Evolutionary conservation across 1,284 basidiomycete species (phyloP).

Genomic region (Ustilago sp.): DNA sequence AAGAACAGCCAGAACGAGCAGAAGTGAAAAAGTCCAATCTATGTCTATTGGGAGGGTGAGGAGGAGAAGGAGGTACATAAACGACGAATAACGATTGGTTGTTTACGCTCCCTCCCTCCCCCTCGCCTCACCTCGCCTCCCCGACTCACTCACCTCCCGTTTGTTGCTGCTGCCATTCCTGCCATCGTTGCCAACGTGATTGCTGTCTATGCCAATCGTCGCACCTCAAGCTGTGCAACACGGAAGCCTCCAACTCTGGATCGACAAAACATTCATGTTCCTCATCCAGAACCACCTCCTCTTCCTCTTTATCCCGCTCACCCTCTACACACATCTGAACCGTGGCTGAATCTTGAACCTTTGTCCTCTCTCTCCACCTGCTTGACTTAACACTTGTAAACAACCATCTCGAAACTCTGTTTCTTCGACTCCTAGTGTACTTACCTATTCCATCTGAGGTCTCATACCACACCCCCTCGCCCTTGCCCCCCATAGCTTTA

Average conservation of each 20-base stretch:
- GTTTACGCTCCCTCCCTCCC: not conserved
- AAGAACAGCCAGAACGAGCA: not conserved
- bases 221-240: conserved; percentile 46
- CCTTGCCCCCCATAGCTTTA: conserved; percentile 70
- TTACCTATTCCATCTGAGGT: conserved; percentile 24
- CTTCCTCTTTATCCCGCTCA: not conserved
- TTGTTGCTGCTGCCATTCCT: not conserved
- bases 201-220: conserved; percentile 36
- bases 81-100: not conserved
- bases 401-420: conserved; percentile 8
- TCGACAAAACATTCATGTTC: conserved; percentile 23
- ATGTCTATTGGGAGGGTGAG: not conserved
- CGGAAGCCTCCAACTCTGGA: conserved; percentile 31
- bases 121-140: not conserved
- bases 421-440: conserved; percentile 13
- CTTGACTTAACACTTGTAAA: not conserved
- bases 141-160: not conserved
- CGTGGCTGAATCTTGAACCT: not conserved
- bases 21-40: not conserved
- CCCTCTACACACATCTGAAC: too few species aligned
- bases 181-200: not conserved
- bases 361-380: not conserved
- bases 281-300: conserved; percentile 1
- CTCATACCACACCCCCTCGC: conserved; percentile 80
- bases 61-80: conserved; percentile 10